Base-by-base conservation (phyloP, 140 eudicot genomes). In the Anethum foeniculum region DNA sequence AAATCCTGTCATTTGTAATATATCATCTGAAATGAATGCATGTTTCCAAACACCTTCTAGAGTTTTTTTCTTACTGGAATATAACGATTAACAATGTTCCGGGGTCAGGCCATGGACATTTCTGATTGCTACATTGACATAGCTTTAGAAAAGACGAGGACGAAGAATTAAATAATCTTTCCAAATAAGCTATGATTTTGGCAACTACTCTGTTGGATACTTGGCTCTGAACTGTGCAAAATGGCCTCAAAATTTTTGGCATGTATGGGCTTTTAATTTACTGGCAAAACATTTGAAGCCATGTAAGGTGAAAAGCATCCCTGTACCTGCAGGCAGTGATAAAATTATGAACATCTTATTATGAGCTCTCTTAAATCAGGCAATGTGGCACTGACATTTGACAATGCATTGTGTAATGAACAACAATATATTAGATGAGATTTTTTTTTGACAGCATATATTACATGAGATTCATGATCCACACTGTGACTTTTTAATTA, bases 281-380 rank as follows among this genome's bases (percentile, higher is more conserved):
- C 85, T 34, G 96, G 84, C 81, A 90, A 47, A 19, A 85, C 98
- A 86, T 93, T 89, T 52, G 97, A 87, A 64, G 96, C 85, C 97
- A 93, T 90, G 91, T 93, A 93, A 15, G 98, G 98, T 5, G 96
- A 87, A 78, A 88, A 74, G 60, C 96, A 93, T 72, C 98, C 97
- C 15, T 90, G 93, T 52, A 91, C 93, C 98, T 93, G 88, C 76
- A 86, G 68, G 58, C 69, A 82, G 85, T 32, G 73, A 64, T 75
- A 79, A n/a, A 77, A 71, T 73, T 51, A 52, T 71, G 68, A 65
- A 43, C 58, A 67, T 9, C 5, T 4, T 25, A n/a, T 25, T 2
- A n/a, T 2, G 69, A 62, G 15, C 68, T 60, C 10, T 6, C 14
- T n/a, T 60, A 60, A 58, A n/a, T 60, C 68, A 2, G 13, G 68